Conservation (phyloP, 805 yeast genomes). For the Kluyveromyces dobzhanskii region DNA sequence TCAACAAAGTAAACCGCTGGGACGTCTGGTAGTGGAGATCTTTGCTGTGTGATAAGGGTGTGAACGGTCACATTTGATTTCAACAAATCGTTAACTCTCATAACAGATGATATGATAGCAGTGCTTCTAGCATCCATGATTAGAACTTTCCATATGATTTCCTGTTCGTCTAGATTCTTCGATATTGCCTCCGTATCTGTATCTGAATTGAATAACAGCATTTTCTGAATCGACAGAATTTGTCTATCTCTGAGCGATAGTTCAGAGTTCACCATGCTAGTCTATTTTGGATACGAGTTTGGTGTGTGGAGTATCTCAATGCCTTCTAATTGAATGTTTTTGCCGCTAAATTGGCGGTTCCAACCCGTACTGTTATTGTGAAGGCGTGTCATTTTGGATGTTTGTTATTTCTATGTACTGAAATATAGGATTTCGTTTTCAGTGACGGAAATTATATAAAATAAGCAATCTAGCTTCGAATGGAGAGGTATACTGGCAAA, state of each 20-base stretch:
- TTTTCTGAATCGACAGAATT: slow-evolving; percentile 51
- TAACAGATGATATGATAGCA: slow-evolving; percentile 80
- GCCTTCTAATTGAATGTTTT: too few species aligned
- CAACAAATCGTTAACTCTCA: slow-evolving; percentile 84
- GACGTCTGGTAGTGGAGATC: slow-evolving; percentile 88
- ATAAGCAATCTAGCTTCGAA: too few species aligned
- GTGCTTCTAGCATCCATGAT: slow-evolving; percentile 77
- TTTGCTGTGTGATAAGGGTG: slow-evolving; percentile 55
- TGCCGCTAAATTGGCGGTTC: too few species aligned
- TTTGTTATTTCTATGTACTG: too few species aligned
- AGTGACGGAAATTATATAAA: too few species aligned
- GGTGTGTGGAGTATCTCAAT: too few species aligned
- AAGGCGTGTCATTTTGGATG: too few species aligned
- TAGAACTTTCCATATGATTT: slow-evolving; percentile 83
- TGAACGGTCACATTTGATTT: slow-evolving; percentile 91
- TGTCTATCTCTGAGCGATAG: slow-evolving; percentile 35
- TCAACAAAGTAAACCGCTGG: slow-evolving; percentile 89
- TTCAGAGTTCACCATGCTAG: slow-evolving; percentile 10
- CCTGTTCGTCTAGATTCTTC: slow-evolving; percentile 50
- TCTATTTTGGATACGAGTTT: too few species aligned
- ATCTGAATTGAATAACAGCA: slow-evolving; percentile 75
- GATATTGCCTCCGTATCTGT: slow-evolving; percentile 43
- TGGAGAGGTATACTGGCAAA: too few species aligned
- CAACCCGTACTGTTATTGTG: too few species aligned
- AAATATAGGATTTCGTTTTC: too few species aligned